Evolutionary conservation across 495 filamentous ascomycete species (phyloP).

Genomic region (Penicillium antarcticum): DNA sequence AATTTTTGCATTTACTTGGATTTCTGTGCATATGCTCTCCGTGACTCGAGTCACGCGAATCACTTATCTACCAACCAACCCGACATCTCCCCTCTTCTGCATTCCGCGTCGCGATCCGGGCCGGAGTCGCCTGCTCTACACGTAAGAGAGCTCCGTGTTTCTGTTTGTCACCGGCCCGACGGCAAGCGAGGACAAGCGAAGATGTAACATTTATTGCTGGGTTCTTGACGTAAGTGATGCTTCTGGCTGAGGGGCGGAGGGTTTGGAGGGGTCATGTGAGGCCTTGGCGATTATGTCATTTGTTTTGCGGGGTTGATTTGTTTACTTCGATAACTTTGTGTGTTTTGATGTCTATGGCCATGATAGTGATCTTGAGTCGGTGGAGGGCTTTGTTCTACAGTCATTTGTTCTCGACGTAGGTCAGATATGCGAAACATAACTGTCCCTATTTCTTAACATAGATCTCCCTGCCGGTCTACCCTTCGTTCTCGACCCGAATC

Average conservation of each 20-base stretch:
- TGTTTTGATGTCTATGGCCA: too few species aligned
- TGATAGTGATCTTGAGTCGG: too few species aligned
- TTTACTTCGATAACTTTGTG: too few species aligned
- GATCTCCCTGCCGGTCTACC: too few species aligned
- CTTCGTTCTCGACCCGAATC: too few species aligned
- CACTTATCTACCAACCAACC: neutral
- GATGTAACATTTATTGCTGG: slow-evolving; percentile 4
- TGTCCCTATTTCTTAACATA: too few species aligned
- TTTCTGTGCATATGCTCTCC: too few species aligned
- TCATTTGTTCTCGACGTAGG: too few species aligned
- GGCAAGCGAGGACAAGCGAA: slow-evolving; percentile 29
- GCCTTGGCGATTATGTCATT: slow-evolving; percentile 10
- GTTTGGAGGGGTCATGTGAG: slow-evolving; percentile 7
- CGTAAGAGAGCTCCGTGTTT: slow-evolving; percentile 12
- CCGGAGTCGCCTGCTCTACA: slow-evolving; percentile 14
- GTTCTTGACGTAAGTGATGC: slow-evolving; percentile 3
- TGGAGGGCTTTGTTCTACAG: too few species aligned
- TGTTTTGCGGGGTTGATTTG: neutral
- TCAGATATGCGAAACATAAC: too few species aligned
- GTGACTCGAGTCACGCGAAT: neutral
- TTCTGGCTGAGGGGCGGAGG: neutral
- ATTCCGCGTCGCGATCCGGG: slow-evolving; percentile 16
- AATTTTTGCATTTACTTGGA: too few species aligned
- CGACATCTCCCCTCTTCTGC: slow-evolving; percentile 2
- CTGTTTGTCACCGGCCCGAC: slow-evolving; percentile 27